Evolutionary conservation across 805 yeast genomes (phyloP).

Genomic region (Candida oleophila): DNA sequence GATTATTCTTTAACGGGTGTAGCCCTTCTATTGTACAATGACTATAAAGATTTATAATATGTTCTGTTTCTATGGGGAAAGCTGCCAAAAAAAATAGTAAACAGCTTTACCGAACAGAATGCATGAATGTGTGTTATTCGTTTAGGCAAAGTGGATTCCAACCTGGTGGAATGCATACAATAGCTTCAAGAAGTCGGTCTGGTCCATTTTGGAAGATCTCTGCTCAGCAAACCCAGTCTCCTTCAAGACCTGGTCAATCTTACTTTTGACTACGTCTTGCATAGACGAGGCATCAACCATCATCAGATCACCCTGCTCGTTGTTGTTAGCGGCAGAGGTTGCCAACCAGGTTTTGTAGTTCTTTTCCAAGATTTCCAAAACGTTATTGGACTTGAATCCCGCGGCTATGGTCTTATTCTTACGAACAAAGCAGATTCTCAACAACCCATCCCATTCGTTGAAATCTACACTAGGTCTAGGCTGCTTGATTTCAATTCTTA

Average conservation of each 20-base stretch:
- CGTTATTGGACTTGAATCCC: conserved; percentile 81
- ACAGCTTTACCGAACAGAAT: neutral
- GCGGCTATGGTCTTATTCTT: conserved; percentile 92
- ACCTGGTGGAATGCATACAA: conserved; percentile 94
- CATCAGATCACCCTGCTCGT: conserved; percentile 37
- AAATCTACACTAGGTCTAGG: conserved; percentile 95
- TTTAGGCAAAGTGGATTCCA: conserved; percentile 89
- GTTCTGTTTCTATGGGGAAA: neutral
- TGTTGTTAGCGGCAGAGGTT: conserved; percentile 44
- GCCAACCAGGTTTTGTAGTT: conserved; percentile 81
- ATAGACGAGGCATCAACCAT: conserved; percentile 42
- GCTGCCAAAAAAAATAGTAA: no score
- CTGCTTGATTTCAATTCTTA: conserved; percentile 82
- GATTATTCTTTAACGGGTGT: neutral
- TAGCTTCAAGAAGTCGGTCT: conserved; percentile 84
- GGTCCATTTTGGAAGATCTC: conserved; percentile 93
- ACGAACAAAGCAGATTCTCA: conserved; percentile 88
- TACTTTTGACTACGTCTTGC: conserved; percentile 55
- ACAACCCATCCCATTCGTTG: conserved; percentile 95
- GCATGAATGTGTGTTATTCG: neutral
- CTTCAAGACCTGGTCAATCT: conserved; percentile 68
- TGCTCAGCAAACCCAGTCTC: conserved; percentile 82
- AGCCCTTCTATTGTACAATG: neutral
- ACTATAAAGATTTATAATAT: conserved; percentile 1
- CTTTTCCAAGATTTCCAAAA: conserved; percentile 77